Conservation (phyloP, 129 eudicot genomes). For the Cynara cardunculus region DNA sequence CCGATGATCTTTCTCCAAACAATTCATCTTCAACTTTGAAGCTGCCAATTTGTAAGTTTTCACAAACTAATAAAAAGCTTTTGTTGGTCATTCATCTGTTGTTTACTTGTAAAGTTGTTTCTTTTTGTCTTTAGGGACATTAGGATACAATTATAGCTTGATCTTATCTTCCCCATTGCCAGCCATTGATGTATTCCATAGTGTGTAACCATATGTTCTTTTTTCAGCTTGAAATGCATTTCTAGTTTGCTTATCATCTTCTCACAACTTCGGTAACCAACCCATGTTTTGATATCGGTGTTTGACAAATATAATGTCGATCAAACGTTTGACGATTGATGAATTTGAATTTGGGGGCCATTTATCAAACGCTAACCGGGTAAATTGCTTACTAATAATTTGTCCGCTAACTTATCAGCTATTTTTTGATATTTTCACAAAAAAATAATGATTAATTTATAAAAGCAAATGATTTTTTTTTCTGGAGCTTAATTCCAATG, state of each 20-base stretch:
- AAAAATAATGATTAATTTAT: too few relatives aligned
- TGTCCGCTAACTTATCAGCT: too few relatives aligned
- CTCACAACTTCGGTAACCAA: not conserved
- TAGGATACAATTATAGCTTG: conserved; percentile 28
- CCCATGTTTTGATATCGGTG: not conserved
- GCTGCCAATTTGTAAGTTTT: conserved; percentile 3
- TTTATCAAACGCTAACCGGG: too few relatives aligned
- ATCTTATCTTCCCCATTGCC: conserved; percentile 3
- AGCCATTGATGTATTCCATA: conserved; percentile 1
- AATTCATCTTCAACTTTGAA: not conserved
- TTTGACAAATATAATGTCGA: not conserved
- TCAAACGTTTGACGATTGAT: not conserved
- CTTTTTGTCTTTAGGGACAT: conserved; percentile 29
- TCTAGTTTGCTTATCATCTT: not conserved
- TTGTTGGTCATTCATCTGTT: conserved; percentile 6
- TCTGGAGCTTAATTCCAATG: too few relatives aligned
- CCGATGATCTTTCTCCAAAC: conserved; percentile 31
- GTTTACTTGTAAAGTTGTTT: conserved; percentile 30
- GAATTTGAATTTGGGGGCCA: not conserved
- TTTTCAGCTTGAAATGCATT: not conserved
- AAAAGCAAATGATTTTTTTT: too few relatives aligned
- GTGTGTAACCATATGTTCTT: conserved; percentile 12
- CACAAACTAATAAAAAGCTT: conserved; percentile 9
- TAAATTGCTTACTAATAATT: too few relatives aligned
- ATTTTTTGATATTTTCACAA: too few relatives aligned